Conservation (phyloP, 306 rosid genomes). For the Gillenia trifoliata region DNA sequence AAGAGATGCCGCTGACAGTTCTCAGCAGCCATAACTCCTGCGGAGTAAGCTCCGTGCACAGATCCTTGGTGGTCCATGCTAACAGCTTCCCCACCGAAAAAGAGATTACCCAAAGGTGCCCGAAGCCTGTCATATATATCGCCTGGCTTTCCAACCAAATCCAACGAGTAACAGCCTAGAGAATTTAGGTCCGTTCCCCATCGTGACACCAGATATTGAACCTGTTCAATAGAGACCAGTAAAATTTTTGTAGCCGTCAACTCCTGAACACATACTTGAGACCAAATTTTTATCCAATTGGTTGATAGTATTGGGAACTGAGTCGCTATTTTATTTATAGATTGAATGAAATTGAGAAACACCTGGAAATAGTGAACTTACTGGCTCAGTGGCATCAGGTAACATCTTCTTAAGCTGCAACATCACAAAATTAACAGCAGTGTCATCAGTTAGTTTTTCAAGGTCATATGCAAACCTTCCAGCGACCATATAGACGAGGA, state of each 20-base stretch:
- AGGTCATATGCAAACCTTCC: slow-evolving; percentile 74
- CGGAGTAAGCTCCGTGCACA: slow-evolving; percentile 51
- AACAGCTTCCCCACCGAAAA: slow-evolving; percentile 35
- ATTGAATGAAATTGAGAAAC: neutral
- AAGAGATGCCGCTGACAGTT: slow-evolving; percentile 14
- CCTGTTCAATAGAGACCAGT: slow-evolving; percentile 30
- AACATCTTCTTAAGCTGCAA: slow-evolving; percentile 68
- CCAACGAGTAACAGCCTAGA: slow-evolving; percentile 69
- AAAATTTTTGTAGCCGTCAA: too few species aligned
- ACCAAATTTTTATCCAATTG: neutral
- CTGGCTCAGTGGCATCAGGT: slow-evolving; percentile 63
- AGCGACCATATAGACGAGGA: slow-evolving; percentile 76
- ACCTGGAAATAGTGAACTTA: slow-evolving; percentile 18
- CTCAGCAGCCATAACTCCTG: slow-evolving; percentile 37
- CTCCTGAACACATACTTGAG: slow-evolving; percentile 1
- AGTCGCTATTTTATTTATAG: neutral
- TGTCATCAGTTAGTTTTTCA: slow-evolving; percentile 46
- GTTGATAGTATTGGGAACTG: neutral
- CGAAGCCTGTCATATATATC: slow-evolving; percentile 68
- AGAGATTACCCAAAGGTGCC: slow-evolving; percentile 50
- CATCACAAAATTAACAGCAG: slow-evolving; percentile 45
- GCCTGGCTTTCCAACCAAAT: slow-evolving; percentile 62
- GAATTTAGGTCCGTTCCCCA: slow-evolving; percentile 78
- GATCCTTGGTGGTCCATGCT: slow-evolving; percentile 74
- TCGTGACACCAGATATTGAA: slow-evolving; percentile 66